These are phyloP conservation scores for Mucor racemosus DNA, from an alignment of 371 early-diverging fungal species.

Conservation along the genomic window DNA sequence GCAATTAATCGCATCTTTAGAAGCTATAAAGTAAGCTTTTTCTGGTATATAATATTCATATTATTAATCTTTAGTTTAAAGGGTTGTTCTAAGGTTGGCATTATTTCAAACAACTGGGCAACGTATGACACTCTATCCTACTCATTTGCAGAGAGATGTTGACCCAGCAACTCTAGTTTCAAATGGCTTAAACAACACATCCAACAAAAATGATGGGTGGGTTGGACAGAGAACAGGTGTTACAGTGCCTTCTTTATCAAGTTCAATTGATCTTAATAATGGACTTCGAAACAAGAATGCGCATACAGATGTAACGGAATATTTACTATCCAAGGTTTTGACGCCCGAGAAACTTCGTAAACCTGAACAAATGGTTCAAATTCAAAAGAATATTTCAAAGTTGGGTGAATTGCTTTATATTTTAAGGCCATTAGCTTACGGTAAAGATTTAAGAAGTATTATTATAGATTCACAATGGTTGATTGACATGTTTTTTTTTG, in stretches of 20 bases:
- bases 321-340: slow-evolving; percentile 66
- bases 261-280: slow-evolving; percentile 35
- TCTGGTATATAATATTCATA: neutral
- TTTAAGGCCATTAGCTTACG: slow-evolving; percentile 84
- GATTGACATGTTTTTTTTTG: neutral
- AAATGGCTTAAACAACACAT: slow-evolving; percentile 17
- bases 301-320: slow-evolving; percentile 62
- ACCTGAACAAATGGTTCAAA: slow-evolving; percentile 74
- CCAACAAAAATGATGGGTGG: slow-evolving; percentile 29
- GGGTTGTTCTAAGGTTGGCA: slow-evolving; percentile 61
- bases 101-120: slow-evolving; percentile 64
- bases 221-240: slow-evolving; percentile 52
- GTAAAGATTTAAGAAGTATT: slow-evolving; percentile 29
- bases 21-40: slow-evolving; percentile 69
- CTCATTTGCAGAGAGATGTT: slow-evolving; percentile 75
- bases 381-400: slow-evolving; percentile 59
- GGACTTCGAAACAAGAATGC: slow-evolving; percentile 14
- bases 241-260: slow-evolving; percentile 36
- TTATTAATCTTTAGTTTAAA: slow-evolving; percentile 22
- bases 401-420: slow-evolving; percentile 84
- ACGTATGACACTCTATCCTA: slow-evolving; percentile 70
- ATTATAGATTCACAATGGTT: neutral
- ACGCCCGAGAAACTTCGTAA: slow-evolving; percentile 64
- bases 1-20: slow-evolving; percentile 70
- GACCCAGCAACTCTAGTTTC: slow-evolving; percentile 58